Evolutionary conservation across 192 early-diverging fungal genomes (phyloP).

Genomic region (Coemansia sp.): DNA sequence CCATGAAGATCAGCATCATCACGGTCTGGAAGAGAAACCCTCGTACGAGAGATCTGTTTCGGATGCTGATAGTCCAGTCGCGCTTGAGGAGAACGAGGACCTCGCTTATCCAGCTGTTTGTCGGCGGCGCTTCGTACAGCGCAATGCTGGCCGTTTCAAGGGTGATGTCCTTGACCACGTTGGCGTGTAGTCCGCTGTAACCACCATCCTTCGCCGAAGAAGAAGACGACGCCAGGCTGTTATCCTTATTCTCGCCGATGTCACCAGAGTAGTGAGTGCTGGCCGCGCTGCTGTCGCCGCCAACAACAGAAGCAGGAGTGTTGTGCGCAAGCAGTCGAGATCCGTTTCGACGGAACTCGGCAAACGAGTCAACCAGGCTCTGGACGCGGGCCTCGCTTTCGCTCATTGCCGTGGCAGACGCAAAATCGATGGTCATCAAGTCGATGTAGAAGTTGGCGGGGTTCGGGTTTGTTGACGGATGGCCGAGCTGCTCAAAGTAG

Average conservation of each 20-base stretch:
- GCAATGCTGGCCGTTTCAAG: slow-evolving; percentile 20
- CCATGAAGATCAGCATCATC: slow-evolving; percentile 47
- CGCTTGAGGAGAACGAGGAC: slow-evolving; percentile 20
- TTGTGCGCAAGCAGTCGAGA: background rate
- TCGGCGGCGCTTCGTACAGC: slow-evolving; percentile 24
- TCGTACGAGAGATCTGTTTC: slow-evolving; percentile 23
- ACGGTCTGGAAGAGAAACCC: slow-evolving; percentile 26
- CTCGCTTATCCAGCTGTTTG: slow-evolving; percentile 30
- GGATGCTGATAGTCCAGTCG: slow-evolving; percentile 19
- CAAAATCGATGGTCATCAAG: slow-evolving; percentile 53
- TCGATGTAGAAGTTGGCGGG: slow-evolving; percentile 71
- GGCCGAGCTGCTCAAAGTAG: slow-evolving; percentile 54
- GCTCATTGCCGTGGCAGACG: slow-evolving; percentile 24
- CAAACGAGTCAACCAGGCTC: slow-evolving; percentile 23
- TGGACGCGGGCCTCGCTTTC: slow-evolving; percentile 38
- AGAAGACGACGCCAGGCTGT: background rate
- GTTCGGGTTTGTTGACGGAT: slow-evolving; percentile 62
- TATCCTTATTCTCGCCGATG: background rate
- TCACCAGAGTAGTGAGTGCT: background rate
- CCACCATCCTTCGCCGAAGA: background rate
- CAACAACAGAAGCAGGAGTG: background rate
- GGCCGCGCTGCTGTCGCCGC: background rate
- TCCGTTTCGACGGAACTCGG: slow-evolving; percentile 4
- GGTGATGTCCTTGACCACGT: slow-evolving; percentile 17
- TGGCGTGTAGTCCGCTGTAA: background rate